Conservation (phyloP, 78 protist species). For the Isochrysis galbana region DNA sequence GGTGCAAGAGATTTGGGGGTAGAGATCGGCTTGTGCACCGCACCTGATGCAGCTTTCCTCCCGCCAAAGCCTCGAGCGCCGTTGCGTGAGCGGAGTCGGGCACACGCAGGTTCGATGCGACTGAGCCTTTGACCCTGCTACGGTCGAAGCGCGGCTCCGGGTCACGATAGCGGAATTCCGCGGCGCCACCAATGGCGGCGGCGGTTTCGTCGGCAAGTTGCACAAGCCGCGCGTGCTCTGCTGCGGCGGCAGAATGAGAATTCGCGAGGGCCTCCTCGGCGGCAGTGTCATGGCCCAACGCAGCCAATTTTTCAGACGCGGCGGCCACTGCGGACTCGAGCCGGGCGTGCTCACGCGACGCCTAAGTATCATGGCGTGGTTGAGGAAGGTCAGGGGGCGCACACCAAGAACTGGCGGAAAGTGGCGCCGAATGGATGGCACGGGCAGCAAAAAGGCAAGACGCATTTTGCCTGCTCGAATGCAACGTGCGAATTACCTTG, state of each 20-base stretch:
- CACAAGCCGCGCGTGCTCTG: not conserved
- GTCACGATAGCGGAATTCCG: slow-evolving; percentile 75
- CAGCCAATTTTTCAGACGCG: not conserved
- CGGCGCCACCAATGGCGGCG: not conserved
- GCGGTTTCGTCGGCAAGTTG: not conserved
- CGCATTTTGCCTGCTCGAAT: too few relatives aligned
- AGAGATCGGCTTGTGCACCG: not conserved
- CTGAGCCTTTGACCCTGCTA: slow-evolving; percentile 78
- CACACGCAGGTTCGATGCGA: slow-evolving; percentile 79
- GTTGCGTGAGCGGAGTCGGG: not conserved
- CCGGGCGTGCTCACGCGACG: not conserved
- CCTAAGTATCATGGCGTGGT: too few relatives aligned
- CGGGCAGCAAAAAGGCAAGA: too few relatives aligned
- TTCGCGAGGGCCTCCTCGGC: not conserved
- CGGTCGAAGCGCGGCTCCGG: slow-evolving; percentile 78
- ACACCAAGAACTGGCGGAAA: too few relatives aligned
- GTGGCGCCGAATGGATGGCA: too few relatives aligned
- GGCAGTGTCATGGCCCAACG: not conserved
- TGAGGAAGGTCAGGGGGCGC: too few relatives aligned
- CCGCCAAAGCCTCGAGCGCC: slow-evolving; percentile 77
- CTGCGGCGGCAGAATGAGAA: not conserved
- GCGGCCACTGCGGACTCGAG: not conserved
- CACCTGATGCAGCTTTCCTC: slow-evolving; percentile 84
- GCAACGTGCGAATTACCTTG: too few relatives aligned
- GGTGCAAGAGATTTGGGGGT: too few relatives aligned